Conservation (phyloP, 2,329 filamentous ascomycete species). For the Periconia sp. region DNA sequence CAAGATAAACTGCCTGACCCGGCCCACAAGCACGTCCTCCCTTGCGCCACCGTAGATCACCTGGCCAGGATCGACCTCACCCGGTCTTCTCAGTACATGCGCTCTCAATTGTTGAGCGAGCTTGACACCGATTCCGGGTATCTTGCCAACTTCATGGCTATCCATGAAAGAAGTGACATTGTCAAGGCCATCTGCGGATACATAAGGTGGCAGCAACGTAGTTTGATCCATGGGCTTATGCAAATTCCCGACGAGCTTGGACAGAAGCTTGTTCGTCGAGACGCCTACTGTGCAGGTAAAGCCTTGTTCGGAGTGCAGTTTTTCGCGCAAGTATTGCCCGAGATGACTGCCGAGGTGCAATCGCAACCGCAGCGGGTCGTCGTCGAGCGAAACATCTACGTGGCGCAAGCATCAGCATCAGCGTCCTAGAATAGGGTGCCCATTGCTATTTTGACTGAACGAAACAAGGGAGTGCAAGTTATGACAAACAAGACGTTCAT, state of each 20-base stretch:
- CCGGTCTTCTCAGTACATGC: constrained; percentile 55
- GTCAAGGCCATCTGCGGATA: constrained; percentile 26
- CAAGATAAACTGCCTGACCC: constrained; percentile 56
- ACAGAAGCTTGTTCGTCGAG: constrained; percentile 81
- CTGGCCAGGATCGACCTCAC: constrained; percentile 45
- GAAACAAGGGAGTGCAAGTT: no score
- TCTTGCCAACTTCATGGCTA: constrained; percentile 70
- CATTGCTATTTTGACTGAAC: no score
- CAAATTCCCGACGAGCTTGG: constrained; percentile 79
- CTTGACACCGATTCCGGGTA: constrained; percentile 85
- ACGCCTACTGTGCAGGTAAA: constrained; percentile 89
- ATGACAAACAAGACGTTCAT: background rate
- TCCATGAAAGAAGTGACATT: constrained; percentile 74
- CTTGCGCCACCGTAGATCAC: constrained; percentile 54
- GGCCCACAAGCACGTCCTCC: constrained; percentile 63
- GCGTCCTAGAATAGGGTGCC: constrained; percentile 4
- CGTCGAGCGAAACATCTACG: constrained; percentile 18
- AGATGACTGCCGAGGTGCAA: constrained; percentile 80
- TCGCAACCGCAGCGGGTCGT: constrained; percentile 55
- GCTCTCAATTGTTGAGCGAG: constrained; percentile 68
- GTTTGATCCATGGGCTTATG: constrained; percentile 91
- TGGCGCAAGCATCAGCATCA: constrained; percentile 18
- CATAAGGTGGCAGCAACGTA: constrained; percentile 70
- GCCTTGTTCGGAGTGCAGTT: constrained; percentile 73
- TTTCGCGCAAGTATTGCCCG: constrained; percentile 70